Conservation (phyloP, 2,329 filamentous ascomycete species). For the Aspergillus bombycis region DNA sequence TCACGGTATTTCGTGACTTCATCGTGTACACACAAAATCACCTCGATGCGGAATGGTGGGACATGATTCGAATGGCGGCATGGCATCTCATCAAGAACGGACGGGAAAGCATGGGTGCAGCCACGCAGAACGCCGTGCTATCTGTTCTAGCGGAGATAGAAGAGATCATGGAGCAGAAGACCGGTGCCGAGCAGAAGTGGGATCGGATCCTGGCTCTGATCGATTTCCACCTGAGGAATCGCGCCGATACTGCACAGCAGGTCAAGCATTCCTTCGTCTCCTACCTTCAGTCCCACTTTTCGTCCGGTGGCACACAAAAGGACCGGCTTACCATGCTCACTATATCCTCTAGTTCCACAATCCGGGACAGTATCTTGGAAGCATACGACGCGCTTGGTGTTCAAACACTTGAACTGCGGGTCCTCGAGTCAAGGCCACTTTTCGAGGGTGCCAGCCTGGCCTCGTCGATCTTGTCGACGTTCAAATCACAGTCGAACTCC, state of each 20-base stretch:
- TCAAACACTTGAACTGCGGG: conserved; percentile 54
- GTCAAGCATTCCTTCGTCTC: conserved; percentile 30
- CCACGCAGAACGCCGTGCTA: conserved; percentile 51
- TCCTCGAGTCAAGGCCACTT: conserved; percentile 69
- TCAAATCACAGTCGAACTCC: conserved; percentile 24
- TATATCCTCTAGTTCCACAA: conserved; percentile 66
- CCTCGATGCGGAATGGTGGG: conserved; percentile 55
- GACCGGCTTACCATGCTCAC: conserved; percentile 57
- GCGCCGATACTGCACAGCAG: conserved; percentile 24
- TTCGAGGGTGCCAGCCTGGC: conserved; percentile 67
- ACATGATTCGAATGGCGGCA: conserved; percentile 56
- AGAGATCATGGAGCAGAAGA: conserved; percentile 22
- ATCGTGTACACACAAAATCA: conserved; percentile 27
- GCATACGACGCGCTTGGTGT: conserved; percentile 41
- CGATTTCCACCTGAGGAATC: conserved; percentile 29
- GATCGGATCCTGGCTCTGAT: conserved; percentile 29
- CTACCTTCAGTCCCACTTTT: conserved; percentile 28
- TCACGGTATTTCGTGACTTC: conserved; percentile 55
- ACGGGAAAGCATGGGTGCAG: conserved; percentile 67
- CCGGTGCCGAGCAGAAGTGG: conserved; percentile 16
- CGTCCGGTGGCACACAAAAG: conserved; percentile 1
- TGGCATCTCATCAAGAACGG: conserved; percentile 70
- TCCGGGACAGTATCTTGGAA: conserved; percentile 53
- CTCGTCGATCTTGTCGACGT: conserved; percentile 36
- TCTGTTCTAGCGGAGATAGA: conserved; percentile 28